phyloP scores from a whole-genome alignment of 2,329 filamentous ascomycete genomes.

The Apiospora pterosperma region DNA sequence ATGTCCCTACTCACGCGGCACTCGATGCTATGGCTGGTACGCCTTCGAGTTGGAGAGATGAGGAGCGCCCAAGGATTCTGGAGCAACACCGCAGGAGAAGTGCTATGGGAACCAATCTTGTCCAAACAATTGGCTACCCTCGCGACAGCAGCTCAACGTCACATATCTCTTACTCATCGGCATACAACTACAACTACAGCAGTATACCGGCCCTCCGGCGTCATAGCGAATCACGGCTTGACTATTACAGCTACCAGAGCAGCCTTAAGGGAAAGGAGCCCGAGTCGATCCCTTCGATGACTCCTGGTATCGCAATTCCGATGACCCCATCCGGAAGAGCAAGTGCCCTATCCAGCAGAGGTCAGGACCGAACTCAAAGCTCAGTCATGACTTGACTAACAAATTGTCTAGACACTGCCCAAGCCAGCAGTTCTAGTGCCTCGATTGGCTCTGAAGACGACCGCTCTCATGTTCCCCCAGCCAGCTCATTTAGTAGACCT shows the following conservation, averaged over 20 bases:
- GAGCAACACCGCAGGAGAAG: slow-evolving; percentile 49
- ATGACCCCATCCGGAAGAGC: not conserved
- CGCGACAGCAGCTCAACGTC: slow-evolving; percentile 47
- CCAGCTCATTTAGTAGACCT: not conserved
- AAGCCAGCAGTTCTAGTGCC: not conserved
- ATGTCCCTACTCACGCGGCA: slow-evolving; percentile 60
- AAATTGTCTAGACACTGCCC: not conserved
- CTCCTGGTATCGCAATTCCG: not conserved
- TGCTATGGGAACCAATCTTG: slow-evolving; percentile 40
- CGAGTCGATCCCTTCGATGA: slow-evolving; percentile 8
- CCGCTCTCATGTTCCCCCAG: not conserved
- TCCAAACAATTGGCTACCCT: slow-evolving; percentile 28
- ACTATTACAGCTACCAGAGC: slow-evolving; percentile 15
- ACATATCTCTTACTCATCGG: slow-evolving; percentile 42
- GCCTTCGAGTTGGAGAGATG: slow-evolving; percentile 47
- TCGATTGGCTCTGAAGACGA: not conserved
- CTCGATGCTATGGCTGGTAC: slow-evolving; percentile 53
- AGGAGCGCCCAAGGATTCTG: slow-evolving; percentile 44
- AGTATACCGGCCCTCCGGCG: slow-evolving; percentile 30
- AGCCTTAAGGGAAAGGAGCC: slow-evolving; percentile 23
- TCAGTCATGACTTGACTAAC: not conserved
- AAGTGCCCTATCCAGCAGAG: not conserved
- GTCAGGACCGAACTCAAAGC: not conserved
- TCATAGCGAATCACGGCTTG: slow-evolving; percentile 14
- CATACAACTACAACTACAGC: slow-evolving; percentile 41